Conservation (phyloP, 2,329 filamentous ascomycete species). For the Coniella lustricola region DNA sequence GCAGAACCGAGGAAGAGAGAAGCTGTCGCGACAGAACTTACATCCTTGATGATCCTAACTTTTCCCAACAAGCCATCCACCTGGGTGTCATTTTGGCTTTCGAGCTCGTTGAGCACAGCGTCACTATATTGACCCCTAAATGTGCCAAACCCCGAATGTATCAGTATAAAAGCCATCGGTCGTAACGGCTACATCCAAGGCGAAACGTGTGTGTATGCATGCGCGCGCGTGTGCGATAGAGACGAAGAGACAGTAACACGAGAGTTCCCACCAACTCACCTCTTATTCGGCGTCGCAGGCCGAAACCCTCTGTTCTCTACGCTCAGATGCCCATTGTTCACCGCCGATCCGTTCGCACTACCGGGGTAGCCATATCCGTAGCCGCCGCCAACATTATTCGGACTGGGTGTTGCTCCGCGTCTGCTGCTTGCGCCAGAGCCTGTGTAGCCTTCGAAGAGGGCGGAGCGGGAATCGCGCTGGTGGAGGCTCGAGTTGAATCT, state of each 20-base stretch:
- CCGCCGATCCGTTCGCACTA: conserved; percentile 21
- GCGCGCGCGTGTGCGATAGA: not conserved
- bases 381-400: conserved; percentile 31
- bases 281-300: conserved; percentile 64
- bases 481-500: conserved; percentile 51
- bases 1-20: conserved; percentile 2
- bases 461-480: conserved; percentile 65
- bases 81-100: conserved; percentile 90
- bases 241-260: not conserved
- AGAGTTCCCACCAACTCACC: conserved; percentile 33
- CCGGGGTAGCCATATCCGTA: conserved; percentile 48
- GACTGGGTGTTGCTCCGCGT: conserved; percentile 38
- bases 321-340: conserved; percentile 21
- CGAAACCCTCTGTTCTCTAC: conserved; percentile 42
- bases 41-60: conserved; percentile 82
- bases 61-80: conserved; percentile 88
- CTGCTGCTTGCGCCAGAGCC: conserved; percentile 40
- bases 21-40: conserved; percentile 37
- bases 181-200: not conserved
- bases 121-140: conserved; percentile 83
- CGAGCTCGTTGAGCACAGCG: conserved; percentile 83
- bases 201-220: not conserved
- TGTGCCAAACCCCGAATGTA: not conserved
- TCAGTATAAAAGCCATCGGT: conserved; percentile 1
- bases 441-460: conserved; percentile 70